Percentiles rank a stretch among this genome's conserved stretches.
These are phyloP conservation scores for Desmodesmus armatus DNA, from an alignment of 139 green algal genomes.

Conservation along the genomic window DNA sequence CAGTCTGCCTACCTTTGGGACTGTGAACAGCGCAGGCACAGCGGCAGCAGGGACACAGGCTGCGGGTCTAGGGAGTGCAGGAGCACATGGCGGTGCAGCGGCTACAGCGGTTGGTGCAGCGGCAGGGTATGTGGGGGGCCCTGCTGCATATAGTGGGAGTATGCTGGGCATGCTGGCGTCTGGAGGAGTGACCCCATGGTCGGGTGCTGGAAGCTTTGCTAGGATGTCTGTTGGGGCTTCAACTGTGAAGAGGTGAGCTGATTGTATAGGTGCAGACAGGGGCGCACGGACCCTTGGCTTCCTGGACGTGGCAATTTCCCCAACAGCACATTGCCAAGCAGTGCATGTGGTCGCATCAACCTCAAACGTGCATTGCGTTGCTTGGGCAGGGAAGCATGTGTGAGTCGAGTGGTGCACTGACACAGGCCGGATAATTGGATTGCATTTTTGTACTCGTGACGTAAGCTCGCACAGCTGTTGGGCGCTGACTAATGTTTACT, in stretches of 20 bases:
- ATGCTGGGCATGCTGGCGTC: constrained; percentile 2
- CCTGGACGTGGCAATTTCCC: too few species aligned
- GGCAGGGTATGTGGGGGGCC: constrained; percentile 1
- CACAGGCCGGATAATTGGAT: too few species aligned
- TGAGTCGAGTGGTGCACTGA: background rate
- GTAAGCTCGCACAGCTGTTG: too few species aligned
- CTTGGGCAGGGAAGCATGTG: background rate
- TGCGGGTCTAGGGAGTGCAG: background rate
- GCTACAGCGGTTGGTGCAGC: background rate
- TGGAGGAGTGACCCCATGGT: background rate
- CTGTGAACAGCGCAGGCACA: too few species aligned
- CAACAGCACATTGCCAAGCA: too few species aligned
- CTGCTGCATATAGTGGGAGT: constrained; percentile 30
- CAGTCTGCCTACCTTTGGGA: too few species aligned
- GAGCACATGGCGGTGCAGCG: background rate
- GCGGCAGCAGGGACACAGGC: background rate
- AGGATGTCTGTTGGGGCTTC: background rate
- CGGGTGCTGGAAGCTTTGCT: constrained; percentile 9
- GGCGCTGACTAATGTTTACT: too few species aligned
- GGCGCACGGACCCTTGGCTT: too few species aligned
- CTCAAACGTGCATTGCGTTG: background rate
- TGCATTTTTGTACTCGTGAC: too few species aligned
- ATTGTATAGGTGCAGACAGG: too few species aligned
- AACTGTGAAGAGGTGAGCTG: background rate
- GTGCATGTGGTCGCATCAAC: background rate